A percentile compares a stretch with the other conserved stretches of the same genome.
Evolutionary conservation across 1,284 basidiomycete genomes (phyloP).

Genomic region (Ganoderma meredithae): DNA sequence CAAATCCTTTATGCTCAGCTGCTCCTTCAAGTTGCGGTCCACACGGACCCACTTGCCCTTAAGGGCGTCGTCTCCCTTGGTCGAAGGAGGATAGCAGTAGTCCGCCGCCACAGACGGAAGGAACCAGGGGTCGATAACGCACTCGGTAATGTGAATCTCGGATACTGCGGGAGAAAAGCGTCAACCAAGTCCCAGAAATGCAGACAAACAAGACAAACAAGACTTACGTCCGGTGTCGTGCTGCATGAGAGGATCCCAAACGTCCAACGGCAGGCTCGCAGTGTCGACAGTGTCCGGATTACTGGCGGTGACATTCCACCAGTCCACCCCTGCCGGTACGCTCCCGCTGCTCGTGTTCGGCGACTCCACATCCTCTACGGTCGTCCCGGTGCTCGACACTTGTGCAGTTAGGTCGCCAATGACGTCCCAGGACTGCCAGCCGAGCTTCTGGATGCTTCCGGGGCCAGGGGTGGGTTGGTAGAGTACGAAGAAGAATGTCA

Average conservation of each 20-base stretch:
- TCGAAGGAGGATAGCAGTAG: constrained; percentile 75
- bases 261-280: constrained; percentile 79
- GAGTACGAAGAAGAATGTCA: constrained; percentile 78
- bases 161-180: constrained; percentile 59
- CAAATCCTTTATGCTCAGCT: constrained; percentile 46
- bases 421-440: constrained; percentile 91
- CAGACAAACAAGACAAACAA: neutral
- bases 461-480: constrained; percentile 80
- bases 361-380: constrained; percentile 15
- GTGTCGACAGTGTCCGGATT: constrained; percentile 43
- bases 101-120: constrained; percentile 43
- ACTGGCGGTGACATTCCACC: constrained; percentile 69
- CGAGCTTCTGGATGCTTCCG: constrained; percentile 74
- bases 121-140: constrained; percentile 69
- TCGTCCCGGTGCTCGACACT: neutral
- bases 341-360: constrained; percentile 20
- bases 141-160: constrained; percentile 79
- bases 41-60: constrained; percentile 92
- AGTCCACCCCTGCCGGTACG: constrained; percentile 55
- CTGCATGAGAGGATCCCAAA: constrained; percentile 82
- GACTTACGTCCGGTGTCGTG: constrained; percentile 73
- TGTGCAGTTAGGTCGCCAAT: constrained; percentile 45
- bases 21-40: constrained; percentile 75
- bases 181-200: neutral
- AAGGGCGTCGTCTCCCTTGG: constrained; percentile 75